A percentile compares a stretch with the other conserved stretches of the same genome.
phyloP scores from a whole-genome alignment of 2,329 filamentous ascomycete species.

The Fusarium sp. region DNA sequence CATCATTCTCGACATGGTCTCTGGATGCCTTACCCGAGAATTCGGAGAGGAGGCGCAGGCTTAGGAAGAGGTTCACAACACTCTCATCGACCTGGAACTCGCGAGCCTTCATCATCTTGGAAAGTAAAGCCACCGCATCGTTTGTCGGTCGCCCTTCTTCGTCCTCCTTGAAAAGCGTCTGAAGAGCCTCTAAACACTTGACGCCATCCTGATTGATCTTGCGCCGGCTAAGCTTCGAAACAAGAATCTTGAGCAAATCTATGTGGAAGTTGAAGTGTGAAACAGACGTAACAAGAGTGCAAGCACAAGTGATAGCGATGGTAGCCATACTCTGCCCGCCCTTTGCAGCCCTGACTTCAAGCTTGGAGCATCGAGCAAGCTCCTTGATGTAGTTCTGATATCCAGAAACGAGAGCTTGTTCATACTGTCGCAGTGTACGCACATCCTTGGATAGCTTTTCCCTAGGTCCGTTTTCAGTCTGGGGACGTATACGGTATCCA shows the following conservation, averaged over 20 bases:
- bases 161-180: slow-evolving; percentile 84
- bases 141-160: slow-evolving; percentile 89
- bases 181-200: slow-evolving; percentile 80
- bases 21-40: slow-evolving; percentile 86
- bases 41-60: slow-evolving; percentile 86
- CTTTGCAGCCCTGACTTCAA: slow-evolving; percentile 52
- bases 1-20: slow-evolving; percentile 71
- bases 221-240: slow-evolving; percentile 81
- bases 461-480: slow-evolving; percentile 76
- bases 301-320: slow-evolving; percentile 86
- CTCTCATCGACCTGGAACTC: slow-evolving; percentile 85
- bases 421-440: slow-evolving; percentile 80
- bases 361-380: slow-evolving; percentile 73
- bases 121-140: slow-evolving; percentile 83
- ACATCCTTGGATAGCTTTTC: slow-evolving; percentile 94
- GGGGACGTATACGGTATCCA: slow-evolving; percentile 90
- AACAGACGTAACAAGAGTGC: slow-evolving; percentile 80
- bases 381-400: slow-evolving; percentile 88
- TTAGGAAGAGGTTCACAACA: slow-evolving; percentile 89
- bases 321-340: slow-evolving; percentile 66
- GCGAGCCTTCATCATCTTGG: slow-evolving; percentile 94
- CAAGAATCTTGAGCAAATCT: slow-evolving; percentile 87
- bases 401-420: slow-evolving; percentile 84
- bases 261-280: slow-evolving; percentile 97
- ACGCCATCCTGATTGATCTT: slow-evolving; percentile 77